phyloP scores from a whole-genome alignment of 2,329 filamentous ascomycete species.

The Magnaporthiopsis incrustans region DNA sequence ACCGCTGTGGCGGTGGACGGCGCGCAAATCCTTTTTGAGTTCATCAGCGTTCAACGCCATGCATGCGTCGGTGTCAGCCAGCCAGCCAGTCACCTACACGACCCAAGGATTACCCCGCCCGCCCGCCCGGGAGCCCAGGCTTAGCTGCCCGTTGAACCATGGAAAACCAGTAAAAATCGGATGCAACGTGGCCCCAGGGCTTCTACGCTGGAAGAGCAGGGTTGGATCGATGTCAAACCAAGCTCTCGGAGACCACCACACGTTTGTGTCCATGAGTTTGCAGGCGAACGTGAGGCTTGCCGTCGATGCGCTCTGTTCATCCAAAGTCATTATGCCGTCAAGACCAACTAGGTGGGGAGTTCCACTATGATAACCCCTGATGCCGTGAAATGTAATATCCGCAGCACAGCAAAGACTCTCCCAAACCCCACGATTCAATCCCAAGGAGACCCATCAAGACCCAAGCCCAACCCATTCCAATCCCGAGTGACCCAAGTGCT shows the following conservation, averaged over 20 bases:
- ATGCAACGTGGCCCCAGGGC: not conserved
- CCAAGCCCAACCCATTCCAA: not conserved
- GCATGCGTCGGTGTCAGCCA: no score
- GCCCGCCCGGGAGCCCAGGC: not conserved
- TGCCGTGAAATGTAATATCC: not conserved
- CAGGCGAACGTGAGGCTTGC: not conserved
- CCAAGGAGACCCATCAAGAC: not conserved
- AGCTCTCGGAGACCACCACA: no score
- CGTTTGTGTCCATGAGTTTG: not conserved
- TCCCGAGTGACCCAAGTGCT: no score
- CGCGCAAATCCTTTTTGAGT: not conserved
- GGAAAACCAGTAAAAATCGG: not conserved
- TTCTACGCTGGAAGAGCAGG: not conserved
- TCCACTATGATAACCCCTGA: not conserved
- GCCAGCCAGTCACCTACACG: no score
- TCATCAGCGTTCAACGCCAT: not conserved
- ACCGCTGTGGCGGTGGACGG: not conserved
- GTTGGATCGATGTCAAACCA: not conserved
- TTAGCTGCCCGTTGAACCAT: not conserved
- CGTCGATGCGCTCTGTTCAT: not conserved
- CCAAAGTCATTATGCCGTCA: not conserved
- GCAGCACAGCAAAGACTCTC: no score
- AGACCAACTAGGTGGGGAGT: no score
- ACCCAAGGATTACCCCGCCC: no score
- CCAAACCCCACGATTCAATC: not conserved